Evolutionary conservation across 2,329 filamentous ascomycete genomes (phyloP).

Genomic region (Stachybotrys echinatus): DNA sequence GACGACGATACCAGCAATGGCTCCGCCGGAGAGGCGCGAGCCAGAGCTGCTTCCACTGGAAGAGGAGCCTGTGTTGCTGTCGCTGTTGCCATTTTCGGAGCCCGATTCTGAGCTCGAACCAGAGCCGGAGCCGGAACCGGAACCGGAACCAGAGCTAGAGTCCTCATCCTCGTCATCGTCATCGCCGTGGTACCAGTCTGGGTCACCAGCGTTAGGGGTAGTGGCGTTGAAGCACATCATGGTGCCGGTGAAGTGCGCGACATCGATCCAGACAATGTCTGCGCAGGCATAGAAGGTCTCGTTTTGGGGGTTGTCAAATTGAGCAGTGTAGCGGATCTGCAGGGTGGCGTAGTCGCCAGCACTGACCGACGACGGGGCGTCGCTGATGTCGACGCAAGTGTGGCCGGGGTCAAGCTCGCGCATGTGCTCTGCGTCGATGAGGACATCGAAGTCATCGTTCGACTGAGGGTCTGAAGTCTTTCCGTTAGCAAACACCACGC

Average conservation of each 20-base stretch:
- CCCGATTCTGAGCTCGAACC: not conserved
- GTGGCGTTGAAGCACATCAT: conserved; percentile 41
- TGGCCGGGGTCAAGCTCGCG: conserved; percentile 37
- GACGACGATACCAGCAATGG: conserved; percentile 71
- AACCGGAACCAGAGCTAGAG: not conserved
- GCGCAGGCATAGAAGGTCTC: conserved; percentile 45
- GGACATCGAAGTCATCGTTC: conserved; percentile 33
- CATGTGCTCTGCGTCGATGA: conserved; percentile 28
- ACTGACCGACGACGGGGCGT: conserved; percentile 24
- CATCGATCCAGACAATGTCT: conserved; percentile 38
- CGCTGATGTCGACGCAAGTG: conserved; percentile 35
- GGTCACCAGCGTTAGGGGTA: conserved; percentile 9
- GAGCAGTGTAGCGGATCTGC: conserved; percentile 41
- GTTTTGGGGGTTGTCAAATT: conserved; percentile 34
- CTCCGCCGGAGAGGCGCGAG: conserved; percentile 53
- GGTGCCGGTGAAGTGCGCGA: conserved; percentile 22
- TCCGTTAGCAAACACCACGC: not conserved
- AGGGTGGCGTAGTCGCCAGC: conserved; percentile 41
- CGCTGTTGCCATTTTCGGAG: conserved; percentile 4
- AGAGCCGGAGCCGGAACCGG: not conserved
- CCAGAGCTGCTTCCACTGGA: conserved; percentile 17
- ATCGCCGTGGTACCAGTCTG: conserved; percentile 7
- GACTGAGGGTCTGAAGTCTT: conserved; percentile 28
- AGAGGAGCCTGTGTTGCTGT: conserved; percentile 8
- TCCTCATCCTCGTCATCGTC: conserved; percentile 4